Evolutionary conservation across 1,284 basidiomycete species (phyloP).

Genomic region (Ceratobasidium sp.): DNA sequence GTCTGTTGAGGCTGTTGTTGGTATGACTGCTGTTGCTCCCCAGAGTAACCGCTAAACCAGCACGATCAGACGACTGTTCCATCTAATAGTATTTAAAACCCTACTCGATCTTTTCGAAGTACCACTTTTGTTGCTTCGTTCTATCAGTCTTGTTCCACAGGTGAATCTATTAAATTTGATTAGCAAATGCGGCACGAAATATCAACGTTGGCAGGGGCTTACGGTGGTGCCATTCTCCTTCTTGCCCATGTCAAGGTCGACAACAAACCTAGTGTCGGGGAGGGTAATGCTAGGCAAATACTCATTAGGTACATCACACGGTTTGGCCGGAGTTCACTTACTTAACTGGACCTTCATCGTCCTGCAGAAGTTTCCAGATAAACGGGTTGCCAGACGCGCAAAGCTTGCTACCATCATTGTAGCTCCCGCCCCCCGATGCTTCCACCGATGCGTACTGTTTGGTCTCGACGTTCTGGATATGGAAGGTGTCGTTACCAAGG

Average conservation of each 20-base stretch:
- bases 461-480: conserved; percentile 35
- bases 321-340: not conserved
- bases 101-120: conserved; percentile 38
- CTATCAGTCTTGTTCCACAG: conserved; percentile 34
- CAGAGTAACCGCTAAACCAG: conserved; percentile 22
- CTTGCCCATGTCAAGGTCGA: conserved; percentile 37
- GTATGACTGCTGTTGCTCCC: conserved; percentile 2
- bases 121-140: conserved; percentile 34
- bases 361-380: conserved; percentile 15
- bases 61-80: not conserved
- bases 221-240: conserved; percentile 23
- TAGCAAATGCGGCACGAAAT: not conserved
- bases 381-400: not conserved
- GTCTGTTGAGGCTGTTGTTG: conserved; percentile 15
- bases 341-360: conserved; percentile 1
- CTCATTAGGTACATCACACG: not conserved
- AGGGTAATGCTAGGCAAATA: conserved; percentile 1
- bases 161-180: conserved; percentile 10
- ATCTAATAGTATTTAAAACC: not conserved
- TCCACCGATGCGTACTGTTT: conserved; percentile 5
- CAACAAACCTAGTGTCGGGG: not conserved
- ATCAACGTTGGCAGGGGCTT: not conserved
- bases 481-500: not conserved
- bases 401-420: conserved; percentile 32
- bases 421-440: conserved; percentile 6